Evolutionary conservation across 495 filamentous ascomycete genomes (phyloP).

Genomic region (Astrocystis sublimbata): DNA sequence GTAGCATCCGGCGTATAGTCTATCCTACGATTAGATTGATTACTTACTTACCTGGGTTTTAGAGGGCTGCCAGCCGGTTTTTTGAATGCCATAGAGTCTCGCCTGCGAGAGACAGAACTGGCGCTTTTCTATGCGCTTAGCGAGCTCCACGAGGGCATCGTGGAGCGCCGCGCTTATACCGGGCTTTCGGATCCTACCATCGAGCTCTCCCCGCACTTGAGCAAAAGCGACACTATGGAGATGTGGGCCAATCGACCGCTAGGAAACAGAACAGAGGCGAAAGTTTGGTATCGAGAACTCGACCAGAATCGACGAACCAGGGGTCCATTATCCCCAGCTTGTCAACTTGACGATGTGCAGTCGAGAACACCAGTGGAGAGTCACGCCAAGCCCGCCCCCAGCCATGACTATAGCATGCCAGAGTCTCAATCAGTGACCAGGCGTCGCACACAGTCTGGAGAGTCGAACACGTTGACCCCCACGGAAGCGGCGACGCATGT

Average conservation of each 20-base stretch:
- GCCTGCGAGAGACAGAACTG: not conserved
- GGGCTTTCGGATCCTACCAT: not conserved
- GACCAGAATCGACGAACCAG: not conserved
- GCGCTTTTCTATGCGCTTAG: conserved; percentile 4
- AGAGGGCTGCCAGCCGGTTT: not conserved
- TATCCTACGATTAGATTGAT: not conserved
- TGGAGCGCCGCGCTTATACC: not conserved
- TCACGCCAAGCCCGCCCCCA: not conserved
- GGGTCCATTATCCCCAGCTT: not conserved
- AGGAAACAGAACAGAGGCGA: not conserved
- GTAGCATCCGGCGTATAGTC: not conserved
- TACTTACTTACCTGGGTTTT: not conserved
- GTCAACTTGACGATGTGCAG: not conserved
- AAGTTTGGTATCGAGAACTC: not conserved
- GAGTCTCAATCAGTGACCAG: not conserved
- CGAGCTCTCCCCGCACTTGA: not conserved
- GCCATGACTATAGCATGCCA: not conserved
- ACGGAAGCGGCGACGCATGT: no score
- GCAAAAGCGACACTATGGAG: conserved; percentile 3
- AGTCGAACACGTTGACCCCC: no score
- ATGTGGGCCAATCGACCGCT: not conserved
- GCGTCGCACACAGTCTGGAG: not conserved
- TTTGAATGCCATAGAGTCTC: not conserved
- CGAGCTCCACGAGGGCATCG: not conserved
- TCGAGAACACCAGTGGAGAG: not conserved